Evolutionary conservation across 2,329 filamentous ascomycete species (phyloP).

Genomic region (Claviceps sp.): DNA sequence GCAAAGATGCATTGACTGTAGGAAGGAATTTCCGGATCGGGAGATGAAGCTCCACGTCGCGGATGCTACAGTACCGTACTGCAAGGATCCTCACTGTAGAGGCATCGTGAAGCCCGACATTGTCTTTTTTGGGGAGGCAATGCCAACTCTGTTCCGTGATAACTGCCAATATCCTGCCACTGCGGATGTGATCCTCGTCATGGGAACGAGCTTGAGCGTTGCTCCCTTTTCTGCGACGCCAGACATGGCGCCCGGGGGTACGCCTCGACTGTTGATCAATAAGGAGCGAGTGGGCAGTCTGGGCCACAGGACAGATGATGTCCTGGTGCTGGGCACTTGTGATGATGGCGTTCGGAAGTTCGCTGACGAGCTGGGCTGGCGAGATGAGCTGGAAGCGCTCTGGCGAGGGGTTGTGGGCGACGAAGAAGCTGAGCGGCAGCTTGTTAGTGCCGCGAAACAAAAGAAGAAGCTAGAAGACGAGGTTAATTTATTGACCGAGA

Average conservation of each 20-base stretch:
- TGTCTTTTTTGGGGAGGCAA: conserved; percentile 76
- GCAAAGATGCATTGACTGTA: conserved; percentile 86
- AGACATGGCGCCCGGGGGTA: conserved; percentile 41
- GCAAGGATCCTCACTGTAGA: conserved; percentile 45
- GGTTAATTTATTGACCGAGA: conserved; percentile 25
- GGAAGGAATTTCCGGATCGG: conserved; percentile 54
- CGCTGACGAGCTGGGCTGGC: conserved; percentile 72
- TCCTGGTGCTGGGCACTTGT: conserved; percentile 69
- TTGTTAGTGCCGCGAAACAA: conserved; percentile 17
- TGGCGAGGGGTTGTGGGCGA: conserved; percentile 59
- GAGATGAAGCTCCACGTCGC: conserved; percentile 59
- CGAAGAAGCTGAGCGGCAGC: conserved; percentile 38
- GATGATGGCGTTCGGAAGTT: conserved; percentile 69
- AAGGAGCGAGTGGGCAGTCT: conserved; percentile 68
- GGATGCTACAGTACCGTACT: conserved; percentile 56
- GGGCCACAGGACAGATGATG: conserved; percentile 69
- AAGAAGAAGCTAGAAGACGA: conserved; percentile 28
- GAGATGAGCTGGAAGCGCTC: conserved; percentile 61
- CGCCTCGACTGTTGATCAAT: conserved; percentile 78
- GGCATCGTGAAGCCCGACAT: conserved; percentile 89
- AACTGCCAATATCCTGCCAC: conserved; percentile 33
- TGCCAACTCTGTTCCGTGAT: conserved; percentile 28
- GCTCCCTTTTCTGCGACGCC: conserved; percentile 83
- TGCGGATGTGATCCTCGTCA: conserved; percentile 69
- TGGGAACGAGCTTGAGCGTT: conserved; percentile 80